Evolutionary conservation across 164 flowering plant species (phyloP).

Genomic region (Amborella trichopoda): DNA sequence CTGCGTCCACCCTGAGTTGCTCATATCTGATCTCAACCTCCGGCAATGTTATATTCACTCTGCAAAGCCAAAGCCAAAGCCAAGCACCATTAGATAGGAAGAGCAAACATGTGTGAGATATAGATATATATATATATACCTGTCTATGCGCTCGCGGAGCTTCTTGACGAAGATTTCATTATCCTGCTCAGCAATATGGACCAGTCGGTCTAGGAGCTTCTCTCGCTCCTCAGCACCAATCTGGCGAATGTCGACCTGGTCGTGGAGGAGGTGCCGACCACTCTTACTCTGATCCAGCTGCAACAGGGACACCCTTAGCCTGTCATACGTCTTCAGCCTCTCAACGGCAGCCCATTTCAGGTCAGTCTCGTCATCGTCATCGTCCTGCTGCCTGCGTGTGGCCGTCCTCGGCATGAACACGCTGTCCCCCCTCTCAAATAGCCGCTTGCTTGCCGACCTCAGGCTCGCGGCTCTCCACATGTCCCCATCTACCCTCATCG

Average conservation of each 20-base stretch:
- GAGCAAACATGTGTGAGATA: no score
- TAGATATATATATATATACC: no score
- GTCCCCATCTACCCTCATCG: no score
- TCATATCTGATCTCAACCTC: slow-evolving; percentile 54
- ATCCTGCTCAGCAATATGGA: slow-evolving; percentile 29
- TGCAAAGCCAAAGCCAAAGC: no score
- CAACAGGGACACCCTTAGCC: slow-evolving; percentile 29
- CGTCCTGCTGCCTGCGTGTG: slow-evolving; percentile 12
- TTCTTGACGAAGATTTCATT: slow-evolving; percentile 43
- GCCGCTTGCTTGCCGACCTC: slow-evolving; percentile 10
- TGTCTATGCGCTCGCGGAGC: slow-evolving; percentile 33
- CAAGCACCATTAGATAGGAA: no score
- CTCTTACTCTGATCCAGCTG: slow-evolving; percentile 11
- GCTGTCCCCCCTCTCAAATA: slow-evolving; percentile 14
- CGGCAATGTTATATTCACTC: slow-evolving; percentile 57
- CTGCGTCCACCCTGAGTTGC: slow-evolving; percentile 43
- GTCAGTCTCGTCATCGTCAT: slow-evolving; percentile 58
- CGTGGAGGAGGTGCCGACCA: slow-evolving; percentile 2
- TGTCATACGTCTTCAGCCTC: slow-evolving; percentile 40
- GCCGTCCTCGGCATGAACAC: slow-evolving; percentile 8
- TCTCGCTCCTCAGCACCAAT: slow-evolving; percentile 23
- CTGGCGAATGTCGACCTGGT: slow-evolving; percentile 23
- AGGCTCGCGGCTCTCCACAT: slow-evolving; percentile 10
- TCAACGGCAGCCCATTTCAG: slow-evolving; percentile 65
- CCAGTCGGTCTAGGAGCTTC: slow-evolving; percentile 28